Conservation (phyloP, 371 early-diverging fungal genomes). For the Apophysomyces trapeziformis region DNA sequence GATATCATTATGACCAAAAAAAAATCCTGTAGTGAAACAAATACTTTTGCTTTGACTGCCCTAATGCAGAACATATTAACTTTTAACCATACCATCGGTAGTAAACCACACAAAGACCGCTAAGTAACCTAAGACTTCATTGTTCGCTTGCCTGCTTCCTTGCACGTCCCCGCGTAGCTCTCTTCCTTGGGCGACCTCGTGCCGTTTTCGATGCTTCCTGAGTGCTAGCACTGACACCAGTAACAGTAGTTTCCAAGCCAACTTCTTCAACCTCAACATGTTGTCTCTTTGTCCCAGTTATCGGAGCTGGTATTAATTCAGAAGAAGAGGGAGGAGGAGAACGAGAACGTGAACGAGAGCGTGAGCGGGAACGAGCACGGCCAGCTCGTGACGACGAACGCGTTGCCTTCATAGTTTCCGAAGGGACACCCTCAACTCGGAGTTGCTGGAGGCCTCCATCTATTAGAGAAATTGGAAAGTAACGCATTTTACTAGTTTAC, state of each 20-base stretch:
- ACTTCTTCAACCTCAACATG: neutral
- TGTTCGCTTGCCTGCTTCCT: no score
- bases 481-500: neutral
- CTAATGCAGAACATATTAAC: no score
- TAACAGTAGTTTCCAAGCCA: neutral
- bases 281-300: neutral
- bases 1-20: no score
- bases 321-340: no score
- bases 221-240: neutral
- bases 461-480: neutral
- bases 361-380: no score
- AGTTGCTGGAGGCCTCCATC: conserved; percentile 45
- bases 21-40: no score
- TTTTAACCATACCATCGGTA: no score
- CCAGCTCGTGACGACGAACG: neutral
- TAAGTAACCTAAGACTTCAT: no score
- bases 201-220: neutral
- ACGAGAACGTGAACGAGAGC: no score
- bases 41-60: no score
- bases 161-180: neutral
- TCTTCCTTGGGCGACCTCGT: conserved; percentile 4
- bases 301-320: no score
- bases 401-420: neutral
- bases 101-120: no score
- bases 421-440: conserved; percentile 19